Conservation (phyloP, 2,329 filamentous ascomycete genomes). For the Alternaria hordeiaustralica region DNA sequence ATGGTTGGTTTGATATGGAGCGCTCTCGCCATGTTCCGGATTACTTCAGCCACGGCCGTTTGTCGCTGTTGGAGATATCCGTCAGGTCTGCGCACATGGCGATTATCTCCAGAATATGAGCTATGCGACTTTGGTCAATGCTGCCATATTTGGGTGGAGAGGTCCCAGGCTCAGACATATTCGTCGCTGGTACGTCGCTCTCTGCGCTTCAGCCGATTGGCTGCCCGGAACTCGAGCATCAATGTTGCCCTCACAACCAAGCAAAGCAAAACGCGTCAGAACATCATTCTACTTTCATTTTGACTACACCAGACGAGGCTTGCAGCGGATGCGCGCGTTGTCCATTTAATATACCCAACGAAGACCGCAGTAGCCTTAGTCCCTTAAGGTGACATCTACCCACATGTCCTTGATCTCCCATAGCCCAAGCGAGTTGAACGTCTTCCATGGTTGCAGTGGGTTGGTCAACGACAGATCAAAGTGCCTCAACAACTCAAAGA, state of each 20-base stretch:
- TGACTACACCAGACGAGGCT: background rate
- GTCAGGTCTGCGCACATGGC: background rate
- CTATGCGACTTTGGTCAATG: background rate
- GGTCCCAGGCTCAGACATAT: background rate
- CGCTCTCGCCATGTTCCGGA: conserved; percentile 4
- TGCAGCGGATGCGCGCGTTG: background rate
- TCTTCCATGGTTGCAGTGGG: conserved; percentile 39
- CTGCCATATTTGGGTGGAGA: background rate
- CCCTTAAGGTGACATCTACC: conserved; percentile 36
- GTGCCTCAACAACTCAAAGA: conserved; percentile 50
- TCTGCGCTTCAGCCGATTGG: conserved; percentile 5
- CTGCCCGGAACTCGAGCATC: background rate
- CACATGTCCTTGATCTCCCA: conserved; percentile 43
- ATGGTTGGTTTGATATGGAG: conserved; percentile 8
- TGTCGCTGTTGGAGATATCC: background rate
- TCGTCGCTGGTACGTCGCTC: background rate
- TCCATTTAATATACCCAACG: too few relatives aligned
- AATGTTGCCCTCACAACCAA: background rate
- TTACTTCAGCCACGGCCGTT: conserved; percentile 3
- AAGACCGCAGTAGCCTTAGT: conserved; percentile 3
- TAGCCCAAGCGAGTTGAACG: conserved; percentile 35
- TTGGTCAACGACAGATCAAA: conserved; percentile 44
- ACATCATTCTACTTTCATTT: background rate
- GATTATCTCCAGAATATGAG: background rate
- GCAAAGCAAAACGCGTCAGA: background rate